Evolutionary conservation across 1,284 basidiomycete species (phyloP), one percentile per base, ranked within the genome.

Genomic region (Cutaneotrichosporon curvatum): DNA sequence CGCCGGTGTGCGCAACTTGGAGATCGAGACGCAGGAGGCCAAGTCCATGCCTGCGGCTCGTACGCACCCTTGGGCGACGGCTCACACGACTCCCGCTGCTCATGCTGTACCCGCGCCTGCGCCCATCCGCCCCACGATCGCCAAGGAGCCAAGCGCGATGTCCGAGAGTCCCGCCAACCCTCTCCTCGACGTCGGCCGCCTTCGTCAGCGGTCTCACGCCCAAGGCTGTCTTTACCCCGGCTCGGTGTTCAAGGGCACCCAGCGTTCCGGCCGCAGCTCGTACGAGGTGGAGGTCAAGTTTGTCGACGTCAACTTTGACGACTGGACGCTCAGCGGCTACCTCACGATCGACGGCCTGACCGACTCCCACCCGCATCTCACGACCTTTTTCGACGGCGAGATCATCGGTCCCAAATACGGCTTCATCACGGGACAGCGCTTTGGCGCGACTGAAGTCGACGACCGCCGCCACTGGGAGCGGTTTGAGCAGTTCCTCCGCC

Each of bases 371-470:
- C 87, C 85, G 14, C 84, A 88, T 65, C 78, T 92, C 45, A 90
- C 87, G 4, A 92, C 89, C 2, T 94, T 89, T 64, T 94, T 94
- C 70, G 87, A 90, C 62, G 90, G 87, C 41, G 88, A 94, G 70
- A 90, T 94, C 55, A 90, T 94, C 56, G 88, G 89, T 19, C 57
- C 58, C 3, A 81, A 85, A 30, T 81, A 89, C 65, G 90, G 89
- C 6, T 92, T 94, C 67, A 68, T 88, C 60, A 94, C 89, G 2
- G 79, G 82, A 51, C 80, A 62, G 20, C 50, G 64, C n/a, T 91
- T 84, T 81, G 87, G 86, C 4, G 89, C 89, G 9, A 84, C 79
- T 15, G 86, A 90, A 65, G 78, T 83, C 58, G 86, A 91, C 61
- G 89, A 94, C 68, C 79, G 90, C 75, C 80, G 85, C 11, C 89